Evolutionary conservation across 75 land plant species (phyloP).

Genomic region (Pinus taeda): DNA sequence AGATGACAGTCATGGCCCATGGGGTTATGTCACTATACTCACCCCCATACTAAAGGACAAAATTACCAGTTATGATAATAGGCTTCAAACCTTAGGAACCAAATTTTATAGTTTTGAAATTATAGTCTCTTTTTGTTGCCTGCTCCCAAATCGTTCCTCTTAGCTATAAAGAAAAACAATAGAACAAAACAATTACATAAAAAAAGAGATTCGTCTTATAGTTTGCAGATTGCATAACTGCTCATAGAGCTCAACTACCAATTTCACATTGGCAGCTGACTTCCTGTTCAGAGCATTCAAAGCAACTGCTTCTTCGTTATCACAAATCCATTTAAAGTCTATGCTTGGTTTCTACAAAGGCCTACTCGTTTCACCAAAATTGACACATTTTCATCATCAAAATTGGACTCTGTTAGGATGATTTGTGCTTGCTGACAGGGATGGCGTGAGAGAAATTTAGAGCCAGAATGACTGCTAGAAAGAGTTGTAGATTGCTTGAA

Average conservation of each 20-base stretch:
- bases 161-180: not conserved
- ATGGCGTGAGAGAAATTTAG: no score
- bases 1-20: no score
- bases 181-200: not conserved
- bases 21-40: no score
- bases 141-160: no score
- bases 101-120: not conserved
- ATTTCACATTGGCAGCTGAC: constrained; percentile 71
- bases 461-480: no score
- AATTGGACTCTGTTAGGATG: no score
- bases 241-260: constrained; percentile 78
- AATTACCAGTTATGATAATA: not conserved
- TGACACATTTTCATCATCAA: no score
- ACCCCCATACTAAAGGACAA: not conserved
- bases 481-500: no score
- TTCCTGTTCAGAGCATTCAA: constrained; percentile 69
- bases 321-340: constrained; percentile 92
- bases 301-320: constrained; percentile 79
- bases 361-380: no score
- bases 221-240: constrained; percentile 44
- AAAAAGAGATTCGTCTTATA: constrained; percentile 27
- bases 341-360: constrained; percentile 85
- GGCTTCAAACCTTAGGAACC: not conserved
- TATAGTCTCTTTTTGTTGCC: not conserved
- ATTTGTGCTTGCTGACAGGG: no score